Evolutionary conservation across 441 rosid species (phyloP).

Genomic region (Populus hybrid): DNA sequence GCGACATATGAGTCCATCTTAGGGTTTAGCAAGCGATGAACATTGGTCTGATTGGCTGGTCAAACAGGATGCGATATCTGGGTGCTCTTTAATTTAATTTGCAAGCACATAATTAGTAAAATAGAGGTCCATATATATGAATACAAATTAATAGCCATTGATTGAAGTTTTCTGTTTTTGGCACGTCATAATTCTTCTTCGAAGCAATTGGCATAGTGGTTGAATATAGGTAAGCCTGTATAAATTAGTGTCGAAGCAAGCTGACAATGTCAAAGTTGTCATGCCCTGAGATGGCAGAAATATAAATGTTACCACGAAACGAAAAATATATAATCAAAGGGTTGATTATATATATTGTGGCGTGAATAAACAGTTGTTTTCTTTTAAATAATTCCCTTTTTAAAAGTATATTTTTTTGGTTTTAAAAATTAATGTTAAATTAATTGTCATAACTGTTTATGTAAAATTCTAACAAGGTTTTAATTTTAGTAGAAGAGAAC

Average conservation of each 20-base stretch:
- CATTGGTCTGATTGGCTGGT: constrained; percentile 12
- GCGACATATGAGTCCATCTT: neutral
- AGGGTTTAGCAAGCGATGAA: neutral
- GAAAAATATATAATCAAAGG: neutral
- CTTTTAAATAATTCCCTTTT: neutral
- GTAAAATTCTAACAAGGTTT: too few relatives aligned
- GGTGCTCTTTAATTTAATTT: neutral
- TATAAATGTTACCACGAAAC: neutral
- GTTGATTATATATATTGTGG: neutral
- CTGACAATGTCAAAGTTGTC: neutral
- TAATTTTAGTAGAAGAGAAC: too few relatives aligned
- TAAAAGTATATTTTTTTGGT: neutral
- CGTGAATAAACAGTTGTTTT: neutral
- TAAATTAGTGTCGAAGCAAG: neutral
- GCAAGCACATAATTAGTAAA: constrained; percentile 6
- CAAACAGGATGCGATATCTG: constrained; percentile 3
- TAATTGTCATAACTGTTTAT: too few relatives aligned
- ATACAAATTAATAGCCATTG: neutral
- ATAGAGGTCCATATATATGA: neutral
- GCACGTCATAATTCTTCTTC: neutral
- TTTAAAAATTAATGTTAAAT: neutral
- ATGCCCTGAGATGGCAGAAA: neutral
- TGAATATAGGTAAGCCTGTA: neutral
- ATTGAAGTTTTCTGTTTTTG: neutral
- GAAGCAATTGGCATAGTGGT: neutral